Conservation (phyloP, 768 basidiomycete genomes). For the Pulveroboletus sp. region DNA sequence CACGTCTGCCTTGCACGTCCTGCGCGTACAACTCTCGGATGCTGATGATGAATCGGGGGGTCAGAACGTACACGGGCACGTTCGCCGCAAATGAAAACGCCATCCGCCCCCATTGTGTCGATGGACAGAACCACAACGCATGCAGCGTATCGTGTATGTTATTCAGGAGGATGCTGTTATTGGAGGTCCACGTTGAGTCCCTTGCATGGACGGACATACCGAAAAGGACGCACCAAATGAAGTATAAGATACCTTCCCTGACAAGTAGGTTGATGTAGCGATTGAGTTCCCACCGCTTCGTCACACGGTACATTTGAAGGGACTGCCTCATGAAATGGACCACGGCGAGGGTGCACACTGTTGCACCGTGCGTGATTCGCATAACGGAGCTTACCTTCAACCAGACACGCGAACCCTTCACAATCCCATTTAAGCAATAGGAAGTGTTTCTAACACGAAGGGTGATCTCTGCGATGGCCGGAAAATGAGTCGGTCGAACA, state of each 20-base stretch:
- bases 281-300: background rate
- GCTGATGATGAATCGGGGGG: background rate
- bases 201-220: too few species aligned
- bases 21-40: background rate
- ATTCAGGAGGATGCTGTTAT: background rate
- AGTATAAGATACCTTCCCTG: background rate
- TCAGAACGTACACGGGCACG: background rate
- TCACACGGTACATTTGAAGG: background rate
- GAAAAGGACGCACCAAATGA: constrained; percentile 14
- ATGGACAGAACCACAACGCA: background rate
- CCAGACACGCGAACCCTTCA: too few species aligned
- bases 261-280: background rate
- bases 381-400: background rate
- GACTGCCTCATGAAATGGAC: background rate
- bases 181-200: background rate
- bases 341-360: background rate
- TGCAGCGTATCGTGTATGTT: background rate
- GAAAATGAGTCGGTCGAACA: too few species aligned
- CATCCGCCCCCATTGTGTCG: too few species aligned
- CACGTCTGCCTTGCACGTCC: background rate
- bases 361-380: background rate
- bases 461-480: too few species aligned
- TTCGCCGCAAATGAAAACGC: background rate
- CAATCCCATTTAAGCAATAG: too few species aligned
- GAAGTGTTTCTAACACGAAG: too few species aligned